These are phyloP conservation scores for Aspergillus ochraceus DNA, from an alignment of 2,329 filamentous ascomycete species.

Conservation along the genomic window DNA sequence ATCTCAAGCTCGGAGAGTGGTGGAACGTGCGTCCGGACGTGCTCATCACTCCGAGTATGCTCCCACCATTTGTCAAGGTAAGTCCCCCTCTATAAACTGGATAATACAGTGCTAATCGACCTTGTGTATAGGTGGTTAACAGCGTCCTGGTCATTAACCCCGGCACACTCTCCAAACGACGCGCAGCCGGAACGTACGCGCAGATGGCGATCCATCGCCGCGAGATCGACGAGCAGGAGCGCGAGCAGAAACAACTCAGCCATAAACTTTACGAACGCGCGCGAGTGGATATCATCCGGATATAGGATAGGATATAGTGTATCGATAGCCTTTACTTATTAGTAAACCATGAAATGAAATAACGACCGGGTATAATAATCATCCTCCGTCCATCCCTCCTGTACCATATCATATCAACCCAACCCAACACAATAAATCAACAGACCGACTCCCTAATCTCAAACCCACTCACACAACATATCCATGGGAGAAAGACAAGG, in stretches of 20 bases:
- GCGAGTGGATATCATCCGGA: conserved; percentile 82
- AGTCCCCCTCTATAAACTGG: conserved; percentile 24
- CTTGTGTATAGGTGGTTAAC: conserved; percentile 70
- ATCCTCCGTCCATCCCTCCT: neutral
- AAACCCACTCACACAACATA: too few species aligned
- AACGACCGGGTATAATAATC: conserved; percentile 19
- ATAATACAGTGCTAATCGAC: neutral
- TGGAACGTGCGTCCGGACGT: conserved; percentile 82
- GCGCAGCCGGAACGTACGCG: conserved; percentile 81
- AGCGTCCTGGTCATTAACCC: conserved; percentile 90
- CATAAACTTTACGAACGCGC: conserved; percentile 81
- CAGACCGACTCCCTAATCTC: too few species aligned
- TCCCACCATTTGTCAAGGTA: conserved; percentile 88
- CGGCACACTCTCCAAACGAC: conserved; percentile 79
- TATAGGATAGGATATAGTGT: conserved; percentile 45
- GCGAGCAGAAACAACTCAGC: conserved; percentile 58
- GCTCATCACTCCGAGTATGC: conserved; percentile 74
- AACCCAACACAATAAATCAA: too few species aligned
- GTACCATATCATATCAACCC: neutral
- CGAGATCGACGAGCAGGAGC: conserved; percentile 58
- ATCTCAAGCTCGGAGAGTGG: conserved; percentile 88
- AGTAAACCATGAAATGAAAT: conserved; percentile 7
- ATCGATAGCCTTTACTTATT: neutral
- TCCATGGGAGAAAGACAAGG: neutral
- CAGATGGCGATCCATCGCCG: conserved; percentile 73